A percentile compares a stretch with the other conserved stretches of the same genome.
Conservation (phyloP, 805 yeast genomes). For the Candida tibetensis region DNA sequence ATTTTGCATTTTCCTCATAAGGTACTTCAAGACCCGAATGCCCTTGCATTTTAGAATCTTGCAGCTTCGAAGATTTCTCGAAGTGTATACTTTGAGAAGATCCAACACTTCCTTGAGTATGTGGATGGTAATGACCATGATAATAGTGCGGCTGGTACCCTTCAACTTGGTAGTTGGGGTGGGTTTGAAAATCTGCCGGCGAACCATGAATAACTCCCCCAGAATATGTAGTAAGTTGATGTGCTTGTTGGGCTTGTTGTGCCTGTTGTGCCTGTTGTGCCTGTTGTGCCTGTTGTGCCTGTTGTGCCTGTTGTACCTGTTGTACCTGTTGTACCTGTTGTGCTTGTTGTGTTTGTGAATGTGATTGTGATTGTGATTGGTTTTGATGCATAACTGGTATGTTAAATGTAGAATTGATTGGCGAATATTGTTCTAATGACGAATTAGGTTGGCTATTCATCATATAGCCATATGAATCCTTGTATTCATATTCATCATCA, state of each 20-base stretch:
- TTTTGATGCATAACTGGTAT: constrained; percentile 1
- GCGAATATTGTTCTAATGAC: constrained; percentile 7
- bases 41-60: too few species aligned
- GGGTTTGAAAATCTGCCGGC: not conserved
- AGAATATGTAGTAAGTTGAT: not conserved
- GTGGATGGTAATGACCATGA: not conserved
- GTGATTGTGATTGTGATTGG: not conserved
- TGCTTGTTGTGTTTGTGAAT: constrained; percentile 1
- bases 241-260: too few species aligned
- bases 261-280: not conserved
- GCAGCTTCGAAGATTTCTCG: too few species aligned
- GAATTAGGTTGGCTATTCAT: constrained; percentile 5
- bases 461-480: constrained; percentile 12
- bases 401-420: constrained; percentile 7
- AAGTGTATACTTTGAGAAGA: too few species aligned
- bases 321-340: not conserved
- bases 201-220: not conserved
- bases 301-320: not conserved
- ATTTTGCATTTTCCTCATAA: not conserved
- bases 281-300: constrained; percentile 1
- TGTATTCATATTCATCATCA: constrained; percentile 11
- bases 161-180: not conserved
- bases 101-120: not conserved
- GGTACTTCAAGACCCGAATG: too few species aligned
- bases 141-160: not conserved